Base-by-base conservation (phyloP, 345 rosid species). In the Carallia brachiata region DNA sequence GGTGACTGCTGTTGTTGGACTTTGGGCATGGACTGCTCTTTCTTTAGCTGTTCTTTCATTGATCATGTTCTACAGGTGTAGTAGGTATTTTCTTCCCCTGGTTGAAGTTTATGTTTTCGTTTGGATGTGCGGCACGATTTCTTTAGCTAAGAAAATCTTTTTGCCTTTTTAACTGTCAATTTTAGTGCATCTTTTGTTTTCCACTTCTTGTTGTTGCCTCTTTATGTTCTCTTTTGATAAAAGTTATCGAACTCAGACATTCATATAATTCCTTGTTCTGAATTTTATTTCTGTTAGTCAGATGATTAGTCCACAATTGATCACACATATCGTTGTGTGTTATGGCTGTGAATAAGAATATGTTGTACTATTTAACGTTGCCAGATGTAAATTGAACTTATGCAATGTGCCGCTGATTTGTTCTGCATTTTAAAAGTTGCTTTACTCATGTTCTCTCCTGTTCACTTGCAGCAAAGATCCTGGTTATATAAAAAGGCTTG, bases 401-500 rank as follows among this genome's bases (percentile, higher is more conserved):
- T 63, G 7, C 7, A 40, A 27, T 53, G 12, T 55, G 3, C 50
- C 17, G 3, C 50, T 44, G 50, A 44, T 68, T 17, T 72, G 23
- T 69, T 23, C 48, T 56, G 47, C 16, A 17, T 53, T 36, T 12
- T 17, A 36, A 18, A 52, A 63, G 13, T 40, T 68, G 18, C 57
- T 67, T 55, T 34, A 40, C 32, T 72, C 52, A 68, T 72, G 36
- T 18, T 63, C 62, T 66, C 52, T 71, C 61, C 31, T 36, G 61
- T 52, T 70, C 78, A 54, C 56, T 56, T 92, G 83, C 93, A 90
- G 98, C 48, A 88, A 84, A 81, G 97, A 95, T 80, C 98, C 99
- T 3, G 98, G 98, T 57, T 92, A 73, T 72, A 77, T 92, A 31
- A 84, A 83, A 79, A 84, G 85, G 71, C 66, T 36, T 54, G 80